Conservation (phyloP, 805 yeast genomes). For the Myxozyma mucilagina region DNA sequence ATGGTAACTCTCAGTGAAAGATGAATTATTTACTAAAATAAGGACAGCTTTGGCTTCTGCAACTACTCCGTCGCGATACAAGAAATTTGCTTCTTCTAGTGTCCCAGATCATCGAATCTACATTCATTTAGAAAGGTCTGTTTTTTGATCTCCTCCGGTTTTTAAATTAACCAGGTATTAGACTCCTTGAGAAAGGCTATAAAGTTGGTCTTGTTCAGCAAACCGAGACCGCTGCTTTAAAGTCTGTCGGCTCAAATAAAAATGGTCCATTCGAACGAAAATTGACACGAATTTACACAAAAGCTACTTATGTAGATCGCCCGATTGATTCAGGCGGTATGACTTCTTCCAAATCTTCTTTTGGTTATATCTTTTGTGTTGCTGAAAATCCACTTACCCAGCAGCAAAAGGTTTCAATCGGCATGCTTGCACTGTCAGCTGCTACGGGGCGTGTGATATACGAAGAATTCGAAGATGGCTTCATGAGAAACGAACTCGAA, state of each 20-base stretch:
- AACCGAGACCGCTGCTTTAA: constrained; percentile 74
- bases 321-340: constrained; percentile 39
- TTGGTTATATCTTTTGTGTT: constrained; percentile 29
- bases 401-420: constrained; percentile 34
- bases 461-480: constrained; percentile 67
- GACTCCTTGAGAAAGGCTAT: constrained; percentile 63
- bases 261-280: constrained; percentile 64
- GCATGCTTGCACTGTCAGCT: constrained; percentile 66
- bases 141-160: not conserved
- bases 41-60: not conserved
- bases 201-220: constrained; percentile 90
- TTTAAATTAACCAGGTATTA: not conserved
- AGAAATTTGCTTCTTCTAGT: constrained; percentile 76
- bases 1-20: not conserved
- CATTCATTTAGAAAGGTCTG: constrained; percentile 63
- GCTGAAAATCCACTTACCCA: constrained; percentile 13
- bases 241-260: constrained; percentile 54
- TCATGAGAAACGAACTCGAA: constrained; percentile 61
- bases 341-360: constrained; percentile 6
- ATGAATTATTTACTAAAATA: not conserved
- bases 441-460: constrained; percentile 72
- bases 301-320: constrained; percentile 78
- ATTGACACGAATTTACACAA: constrained; percentile 71
- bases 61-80: constrained; percentile 47
- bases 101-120: constrained; percentile 78